Conservation (phyloP, 169 alveolate species). For the Miamiensis avidus region DNA sequence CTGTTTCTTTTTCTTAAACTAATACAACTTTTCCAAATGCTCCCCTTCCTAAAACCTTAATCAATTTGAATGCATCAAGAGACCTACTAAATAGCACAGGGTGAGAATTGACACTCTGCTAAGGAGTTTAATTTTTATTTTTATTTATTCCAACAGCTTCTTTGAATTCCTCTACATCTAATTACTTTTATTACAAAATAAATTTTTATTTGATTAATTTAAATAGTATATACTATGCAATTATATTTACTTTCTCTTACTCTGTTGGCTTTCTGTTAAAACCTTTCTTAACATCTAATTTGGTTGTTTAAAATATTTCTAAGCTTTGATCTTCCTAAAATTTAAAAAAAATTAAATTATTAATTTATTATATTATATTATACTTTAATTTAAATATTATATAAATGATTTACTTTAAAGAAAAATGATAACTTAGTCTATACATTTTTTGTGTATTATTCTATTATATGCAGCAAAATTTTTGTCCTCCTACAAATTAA, state of each 20-base stretch:
- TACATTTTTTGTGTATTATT: no score
- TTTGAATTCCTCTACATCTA: neutral
- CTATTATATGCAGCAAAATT: no score
- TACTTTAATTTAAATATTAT: no score
- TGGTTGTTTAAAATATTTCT: neutral
- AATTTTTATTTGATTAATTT: no score
- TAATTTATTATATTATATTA: no score
- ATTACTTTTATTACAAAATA: no score
- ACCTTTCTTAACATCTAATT: neutral
- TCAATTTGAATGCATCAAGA: conserved; percentile 26
- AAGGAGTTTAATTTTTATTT: no score
- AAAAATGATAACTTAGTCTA: no score
- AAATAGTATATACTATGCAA: neutral
- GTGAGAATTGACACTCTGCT: neutral
- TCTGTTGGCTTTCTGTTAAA: neutral
- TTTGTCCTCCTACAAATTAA: no score
- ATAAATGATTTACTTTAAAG: no score
- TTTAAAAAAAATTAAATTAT: no score
- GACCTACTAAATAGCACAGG: conserved; percentile 6
- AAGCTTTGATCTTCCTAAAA: neutral
- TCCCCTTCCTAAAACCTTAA: conserved; percentile 60
- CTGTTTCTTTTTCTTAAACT: conserved; percentile 41
- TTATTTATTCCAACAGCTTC: neutral
- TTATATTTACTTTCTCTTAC: neutral
- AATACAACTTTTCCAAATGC: conserved; percentile 62